These are phyloP conservation scores for Kodamaea sp. DNA, from an alignment of 1,139 yeast genomes.

Conservation along the genomic window DNA sequence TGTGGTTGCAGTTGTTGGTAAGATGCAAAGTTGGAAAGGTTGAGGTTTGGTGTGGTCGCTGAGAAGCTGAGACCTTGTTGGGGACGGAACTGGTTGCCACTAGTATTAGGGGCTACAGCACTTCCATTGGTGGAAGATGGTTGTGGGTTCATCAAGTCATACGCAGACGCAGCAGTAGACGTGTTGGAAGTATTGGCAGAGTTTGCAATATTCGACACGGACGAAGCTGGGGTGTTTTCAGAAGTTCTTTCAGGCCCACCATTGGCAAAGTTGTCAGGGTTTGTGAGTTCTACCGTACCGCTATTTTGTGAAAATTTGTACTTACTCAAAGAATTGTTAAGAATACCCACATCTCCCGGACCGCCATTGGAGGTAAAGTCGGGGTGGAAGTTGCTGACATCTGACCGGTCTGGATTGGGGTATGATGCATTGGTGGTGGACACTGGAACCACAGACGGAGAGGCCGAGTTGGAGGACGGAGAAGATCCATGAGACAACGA, in stretches of 20 bases:
- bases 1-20: constrained; percentile 13
- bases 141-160: constrained; percentile 28
- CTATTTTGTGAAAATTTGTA: constrained; percentile 14
- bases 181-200: constrained; percentile 7
- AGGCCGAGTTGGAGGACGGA: constrained; percentile 7
- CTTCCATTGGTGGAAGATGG: constrained; percentile 6
- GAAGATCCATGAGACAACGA: constrained; percentile 3
- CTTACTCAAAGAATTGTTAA: constrained; percentile 3
- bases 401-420: constrained; percentile 4
- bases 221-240: not conserved
- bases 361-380: constrained; percentile 1
- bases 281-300: constrained; percentile 10
- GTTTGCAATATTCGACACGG: constrained; percentile 12
- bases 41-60: constrained; percentile 17
- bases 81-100: constrained; percentile 32
- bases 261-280: constrained; percentile 10
- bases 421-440: constrained; percentile 3
- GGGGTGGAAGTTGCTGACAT: constrained; percentile 9
- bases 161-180: constrained; percentile 11
- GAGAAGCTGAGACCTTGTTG: constrained; percentile 32
- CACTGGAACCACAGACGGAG: constrained; percentile 11
- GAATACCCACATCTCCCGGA: not conserved
- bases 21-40: constrained; percentile 13
- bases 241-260: constrained; percentile 6
- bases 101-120: constrained; percentile 12